Base-by-base conservation (phyloP, 2,329 filamentous ascomycete species). In the Colletotrichum sp. region DNA sequence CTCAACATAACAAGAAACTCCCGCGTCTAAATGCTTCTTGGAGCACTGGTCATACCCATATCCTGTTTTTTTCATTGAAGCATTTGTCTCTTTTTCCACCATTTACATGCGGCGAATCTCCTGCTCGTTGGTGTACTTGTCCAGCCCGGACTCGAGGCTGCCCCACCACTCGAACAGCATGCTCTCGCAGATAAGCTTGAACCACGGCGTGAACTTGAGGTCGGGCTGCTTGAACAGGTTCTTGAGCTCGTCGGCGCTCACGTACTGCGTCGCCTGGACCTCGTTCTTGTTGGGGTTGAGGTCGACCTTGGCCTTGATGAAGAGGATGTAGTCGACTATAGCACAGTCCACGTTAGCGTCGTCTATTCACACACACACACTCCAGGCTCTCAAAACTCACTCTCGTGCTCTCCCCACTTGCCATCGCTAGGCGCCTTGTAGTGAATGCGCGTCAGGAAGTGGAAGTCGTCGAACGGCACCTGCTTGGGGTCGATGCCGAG, bases 101-200 rank as follows among this genome's bases (percentile, higher is more conserved):
- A 0, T 69, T 78, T 80, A 85, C 96, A 98, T 98, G 80, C 96
- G 93, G 80, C 95, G 93, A 81, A 99, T 98, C 83, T 94, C 90
- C 83, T 93, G 92, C 89, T 99, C 96, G 83, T 95, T 93, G 86
- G 92, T 90, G 87, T 96, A 98, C 87, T 95, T 94, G 77, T 98
- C 94, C 80, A 99, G 89, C 12, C 94, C 95, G 28, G 91, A 88
- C 80, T 97, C 93, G 72, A 99, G 91, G 86, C 95, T 93, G 82
- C 93, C 89, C 97, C 97, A 99, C 97, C 97, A 99, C 85, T 98
- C 94, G 81, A 98, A 99, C 57, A 99, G 91, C 95, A 99, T 96
- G 65, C 95, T 96, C 85, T 99, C 91, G 90, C 97, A 99, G 83
- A 99, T 99, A 80, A 99, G 93, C 90, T 98, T 98, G 90, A 99